phyloP scores from a whole-genome alignment of 495 filamentous ascomycete species.

The Sporormia fimetaria region DNA sequence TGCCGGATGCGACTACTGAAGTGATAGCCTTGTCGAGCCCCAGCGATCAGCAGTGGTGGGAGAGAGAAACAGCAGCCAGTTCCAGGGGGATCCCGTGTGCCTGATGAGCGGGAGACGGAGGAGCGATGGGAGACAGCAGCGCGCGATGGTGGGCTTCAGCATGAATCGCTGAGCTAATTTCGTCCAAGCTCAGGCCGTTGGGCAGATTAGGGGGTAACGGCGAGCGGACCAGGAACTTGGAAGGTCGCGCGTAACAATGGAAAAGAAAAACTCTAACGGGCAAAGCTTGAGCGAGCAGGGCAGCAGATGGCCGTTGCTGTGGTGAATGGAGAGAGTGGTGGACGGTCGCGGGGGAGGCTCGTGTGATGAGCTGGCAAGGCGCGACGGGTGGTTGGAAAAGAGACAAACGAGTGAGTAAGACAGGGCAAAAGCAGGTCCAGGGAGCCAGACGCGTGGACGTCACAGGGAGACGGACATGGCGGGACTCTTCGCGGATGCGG shows the following conservation, averaged over 20 bases:
- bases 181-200: conserved; percentile 24
- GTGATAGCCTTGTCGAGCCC: conserved; percentile 7
- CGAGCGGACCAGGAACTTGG: conserved; percentile 2
- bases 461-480: too few relatives aligned
- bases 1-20: conserved; percentile 5
- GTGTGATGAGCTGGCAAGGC: conserved; percentile 21
- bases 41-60: conserved; percentile 4
- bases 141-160: conserved; percentile 15
- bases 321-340: conserved; percentile 13
- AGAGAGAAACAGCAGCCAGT: not conserved
- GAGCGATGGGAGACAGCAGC: conserved; percentile 5
- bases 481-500: too few relatives aligned
- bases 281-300: conserved; percentile 11
- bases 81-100: conserved; percentile 1
- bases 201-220: conserved; percentile 23
- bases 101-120: conserved; percentile 4
- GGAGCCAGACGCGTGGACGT: too few relatives aligned
- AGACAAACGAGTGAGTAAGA: conserved; percentile 15
- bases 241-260: conserved; percentile 16
- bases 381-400: conserved; percentile 13
- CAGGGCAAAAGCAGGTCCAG: too few relatives aligned
- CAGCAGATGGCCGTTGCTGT: conserved; percentile 19
- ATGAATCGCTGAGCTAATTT: conserved; percentile 28
- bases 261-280: conserved; percentile 8
- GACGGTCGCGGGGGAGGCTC: conserved; percentile 9